These are phyloP conservation scores for Pythium rishiriense DNA, from an alignment of 352 stramenopile species.

Conservation along the genomic window DNA sequence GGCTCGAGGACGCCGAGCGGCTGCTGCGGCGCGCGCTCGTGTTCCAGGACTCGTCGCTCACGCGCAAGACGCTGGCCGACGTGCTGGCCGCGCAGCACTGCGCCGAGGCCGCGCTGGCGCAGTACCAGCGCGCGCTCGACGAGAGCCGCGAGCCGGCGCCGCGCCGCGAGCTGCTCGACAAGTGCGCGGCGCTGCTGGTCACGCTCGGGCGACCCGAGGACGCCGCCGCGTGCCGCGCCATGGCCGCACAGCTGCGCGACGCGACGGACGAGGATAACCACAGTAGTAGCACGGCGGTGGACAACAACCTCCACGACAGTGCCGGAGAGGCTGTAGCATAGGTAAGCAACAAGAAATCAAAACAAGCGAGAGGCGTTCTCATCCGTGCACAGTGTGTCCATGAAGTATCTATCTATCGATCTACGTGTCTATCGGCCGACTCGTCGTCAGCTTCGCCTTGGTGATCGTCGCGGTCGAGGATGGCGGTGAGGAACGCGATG, in stretches of 20 bases:
- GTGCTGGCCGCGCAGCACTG: constrained; percentile 80
- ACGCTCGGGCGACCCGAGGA: constrained; percentile 72
- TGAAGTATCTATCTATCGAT: too few relatives aligned
- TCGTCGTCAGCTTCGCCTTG: too few relatives aligned
- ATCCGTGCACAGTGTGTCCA: too few relatives aligned
- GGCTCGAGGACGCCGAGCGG: constrained; percentile 68
- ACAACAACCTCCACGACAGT: not conserved
- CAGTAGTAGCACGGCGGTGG: not conserved
- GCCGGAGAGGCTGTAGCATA: too few relatives aligned
- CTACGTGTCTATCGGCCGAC: not conserved
- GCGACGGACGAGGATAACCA: not conserved
- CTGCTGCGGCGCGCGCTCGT: constrained; percentile 65
- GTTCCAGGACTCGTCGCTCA: constrained; percentile 72
- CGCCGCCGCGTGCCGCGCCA: constrained; percentile 60
- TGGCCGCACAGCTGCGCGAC: constrained; percentile 47
- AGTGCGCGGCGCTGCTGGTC: constrained; percentile 62
- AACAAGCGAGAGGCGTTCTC: too few relatives aligned
- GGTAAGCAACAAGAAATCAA: too few relatives aligned
- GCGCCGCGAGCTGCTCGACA: constrained; percentile 52
- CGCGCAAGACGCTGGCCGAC: constrained; percentile 75
- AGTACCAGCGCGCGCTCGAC: constrained; percentile 71
- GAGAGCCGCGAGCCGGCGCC: constrained; percentile 37
- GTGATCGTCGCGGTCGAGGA: constrained; percentile 15
- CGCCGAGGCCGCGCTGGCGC: constrained; percentile 63
- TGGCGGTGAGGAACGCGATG: constrained; percentile 42